A percentile compares a stretch with the other conserved stretches of the same genome.
These are phyloP conservation scores for Cercospora sp. DNA, from an alignment of 2,329 filamentous ascomycete genomes.

Conservation along the genomic window DNA sequence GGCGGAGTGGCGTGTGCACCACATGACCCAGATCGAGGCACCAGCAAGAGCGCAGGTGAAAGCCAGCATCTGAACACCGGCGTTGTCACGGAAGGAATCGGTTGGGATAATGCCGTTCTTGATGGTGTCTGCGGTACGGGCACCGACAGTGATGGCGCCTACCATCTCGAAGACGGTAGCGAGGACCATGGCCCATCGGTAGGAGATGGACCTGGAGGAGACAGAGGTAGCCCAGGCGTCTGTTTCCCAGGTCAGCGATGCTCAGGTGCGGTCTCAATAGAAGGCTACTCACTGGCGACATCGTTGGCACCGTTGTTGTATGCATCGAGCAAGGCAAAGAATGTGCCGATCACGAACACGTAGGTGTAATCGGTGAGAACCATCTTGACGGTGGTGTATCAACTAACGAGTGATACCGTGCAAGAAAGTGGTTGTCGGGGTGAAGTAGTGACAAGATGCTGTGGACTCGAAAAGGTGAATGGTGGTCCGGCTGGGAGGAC, in stretches of 20 bases:
- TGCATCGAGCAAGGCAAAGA: conserved; percentile 67
- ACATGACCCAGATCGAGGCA: conserved; percentile 58
- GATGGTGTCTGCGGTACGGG: conserved; percentile 62
- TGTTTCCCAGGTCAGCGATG: conserved; percentile 12
- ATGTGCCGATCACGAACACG: conserved; percentile 63
- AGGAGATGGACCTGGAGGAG: conserved; percentile 54
- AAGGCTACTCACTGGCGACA: conserved; percentile 47
- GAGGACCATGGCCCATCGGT: conserved; percentile 55
- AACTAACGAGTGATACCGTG: not conserved
- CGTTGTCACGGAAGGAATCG: conserved; percentile 49
- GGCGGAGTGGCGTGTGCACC: conserved; percentile 57
- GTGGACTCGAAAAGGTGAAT: not conserved
- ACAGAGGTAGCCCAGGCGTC: conserved; percentile 56
- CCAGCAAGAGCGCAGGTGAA: conserved; percentile 52
- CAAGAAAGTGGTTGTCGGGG: not conserved
- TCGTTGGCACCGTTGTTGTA: conserved; percentile 69
- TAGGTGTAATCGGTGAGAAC: conserved; percentile 60
- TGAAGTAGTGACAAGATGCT: not conserved
- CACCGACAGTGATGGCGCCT: conserved; percentile 55
- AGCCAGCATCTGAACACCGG: conserved; percentile 44
- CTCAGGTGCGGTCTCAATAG: not conserved
- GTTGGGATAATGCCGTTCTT: conserved; percentile 60
- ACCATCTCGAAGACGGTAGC: conserved; percentile 54
- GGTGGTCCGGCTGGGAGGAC: not conserved
- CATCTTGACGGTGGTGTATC: conserved; percentile 32